Percentiles rank a stretch among this genome's conserved stretches.
Conservation (phyloP, 371 early-diverging fungal genomes). For the Smittium mucronatum region DNA sequence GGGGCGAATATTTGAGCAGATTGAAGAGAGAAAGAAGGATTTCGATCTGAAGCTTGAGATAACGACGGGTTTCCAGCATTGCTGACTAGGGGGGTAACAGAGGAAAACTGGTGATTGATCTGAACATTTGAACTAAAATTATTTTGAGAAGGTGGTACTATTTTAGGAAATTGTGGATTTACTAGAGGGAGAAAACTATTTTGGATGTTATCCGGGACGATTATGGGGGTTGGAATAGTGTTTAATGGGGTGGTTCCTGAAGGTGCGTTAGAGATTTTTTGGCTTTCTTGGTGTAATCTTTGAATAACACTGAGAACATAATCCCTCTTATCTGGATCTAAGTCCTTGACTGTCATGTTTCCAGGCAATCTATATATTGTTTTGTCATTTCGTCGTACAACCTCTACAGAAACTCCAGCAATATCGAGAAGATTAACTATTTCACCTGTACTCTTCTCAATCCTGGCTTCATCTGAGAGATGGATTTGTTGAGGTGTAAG, state of each 20-base stretch:
- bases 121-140: too few relatives aligned
- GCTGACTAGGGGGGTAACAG: too few relatives aligned
- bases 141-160: too few relatives aligned
- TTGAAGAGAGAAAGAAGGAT: background rate
- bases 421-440: background rate
- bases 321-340: background rate
- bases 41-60: too few relatives aligned
- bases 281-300: slow-evolving; percentile 1
- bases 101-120: too few relatives aligned
- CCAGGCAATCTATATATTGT: slow-evolving; percentile 9
- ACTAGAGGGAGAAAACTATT: too few relatives aligned
- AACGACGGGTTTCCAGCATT: too few relatives aligned
- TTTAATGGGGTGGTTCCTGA: too few relatives aligned
- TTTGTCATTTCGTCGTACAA: slow-evolving; percentile 3
- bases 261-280: background rate
- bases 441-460: background rate
- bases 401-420: slow-evolving; percentile 3
- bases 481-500: background rate
- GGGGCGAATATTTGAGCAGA: background rate
- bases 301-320: slow-evolving; percentile 1
- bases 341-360: background rate
- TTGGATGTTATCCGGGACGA: too few relatives aligned
- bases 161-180: too few relatives aligned
- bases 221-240: too few relatives aligned
- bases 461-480: background rate